Base-by-base conservation (phyloP, 1,139 yeast species). In the Kodamaea sp. region DNA sequence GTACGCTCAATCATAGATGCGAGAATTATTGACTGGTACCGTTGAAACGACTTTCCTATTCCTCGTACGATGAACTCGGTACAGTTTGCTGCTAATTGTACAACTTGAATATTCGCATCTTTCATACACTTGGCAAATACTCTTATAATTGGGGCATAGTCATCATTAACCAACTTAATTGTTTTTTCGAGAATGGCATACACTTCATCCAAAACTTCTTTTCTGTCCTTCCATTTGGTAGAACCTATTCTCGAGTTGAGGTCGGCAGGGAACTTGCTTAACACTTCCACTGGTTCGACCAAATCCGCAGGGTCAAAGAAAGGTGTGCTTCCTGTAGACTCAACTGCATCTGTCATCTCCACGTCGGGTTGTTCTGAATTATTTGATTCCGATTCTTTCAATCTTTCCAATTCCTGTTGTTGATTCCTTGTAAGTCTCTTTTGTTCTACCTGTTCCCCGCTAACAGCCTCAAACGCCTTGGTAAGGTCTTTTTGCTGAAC, bases 91-190 rank as follows among this genome's bases (percentile, higher is more conserved):
- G 97, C 90, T 24, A 83, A 55, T 19, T 84, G 83, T 0, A 88
- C 96, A 10, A 87, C 96, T 57, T 84, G 92, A 35, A 90, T 73
- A 55, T 94, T 94, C 3, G 94, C 95, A 63, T 92, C 99, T 51
- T 81, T 85, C 61, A 90, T 71, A 44, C 90, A 78, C 45, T 80
- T 83, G n/a, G 83, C 78, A 46, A 88, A 70, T 2, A 72, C 57
- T 39, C 81, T 66, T 14, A 83, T 62, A 10, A 90, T 57, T 2
- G 75, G 81, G 4, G 74, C 50, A 54, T 83, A 89, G 53, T 90
- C 96, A 35, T 55, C 72, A 13, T 39, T 41, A 2, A 47, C 56
- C 26, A 70, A 44, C 38, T 63, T 68, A 3, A 61, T 61, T n/a
- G 77, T 80, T 38, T 78, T 76, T 15, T 72, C 61, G 28, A 88